Base-by-base conservation (phyloP, 2,329 filamentous ascomycete species). In the Tolypocladium album region DNA sequence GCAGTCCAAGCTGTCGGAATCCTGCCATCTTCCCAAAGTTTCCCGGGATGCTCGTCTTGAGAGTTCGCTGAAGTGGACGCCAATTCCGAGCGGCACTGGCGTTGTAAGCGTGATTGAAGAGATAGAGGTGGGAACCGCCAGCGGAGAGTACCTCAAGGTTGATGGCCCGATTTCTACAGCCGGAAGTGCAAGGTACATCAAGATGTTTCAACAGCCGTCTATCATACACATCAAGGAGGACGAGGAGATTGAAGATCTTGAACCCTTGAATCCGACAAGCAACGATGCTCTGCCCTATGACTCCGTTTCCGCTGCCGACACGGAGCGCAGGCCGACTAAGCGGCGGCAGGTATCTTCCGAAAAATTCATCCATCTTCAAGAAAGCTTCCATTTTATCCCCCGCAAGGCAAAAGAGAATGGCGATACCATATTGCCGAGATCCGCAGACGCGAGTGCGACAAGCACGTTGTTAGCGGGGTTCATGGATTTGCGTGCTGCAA, bases 401-500 rank as follows among this genome's bases (percentile, higher is more conserved):
- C 56, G 56, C 58, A 58, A 58, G 27, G 20, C 45, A 20, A n/a
- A 50, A 24, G 45, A 58, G 6, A 47, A 58, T 4, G 15, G 52
- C 36, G 13, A 17, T 11, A 53, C 8, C 9, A 22, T 67, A 1
- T 59, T 71, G 7, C 62, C 66, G 1, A 38, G 50, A 7, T 59
- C 60, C 2, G 57, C 52, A 15, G 66, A 70, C 24, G 40, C 62
- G 9, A 64, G 63, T 31, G 65, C 67, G 1, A 70, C 71, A 2
- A 64, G 64, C 5, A 69, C 60, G 31, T 62, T 75, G 2, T 58
- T 75, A 2, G 64, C 63, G 1, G 66, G 62, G 15, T 75, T 73
- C 38, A 68, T 75, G 59, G 62, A 71, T 12, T 63, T 75, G 7
- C 67, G 68, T 9, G 64, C 62, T n/a, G 60, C 66, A 0, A 73